Conservation (phyloP, 1,139 yeast genomes). For the Kodamaea ohmeri region DNA sequence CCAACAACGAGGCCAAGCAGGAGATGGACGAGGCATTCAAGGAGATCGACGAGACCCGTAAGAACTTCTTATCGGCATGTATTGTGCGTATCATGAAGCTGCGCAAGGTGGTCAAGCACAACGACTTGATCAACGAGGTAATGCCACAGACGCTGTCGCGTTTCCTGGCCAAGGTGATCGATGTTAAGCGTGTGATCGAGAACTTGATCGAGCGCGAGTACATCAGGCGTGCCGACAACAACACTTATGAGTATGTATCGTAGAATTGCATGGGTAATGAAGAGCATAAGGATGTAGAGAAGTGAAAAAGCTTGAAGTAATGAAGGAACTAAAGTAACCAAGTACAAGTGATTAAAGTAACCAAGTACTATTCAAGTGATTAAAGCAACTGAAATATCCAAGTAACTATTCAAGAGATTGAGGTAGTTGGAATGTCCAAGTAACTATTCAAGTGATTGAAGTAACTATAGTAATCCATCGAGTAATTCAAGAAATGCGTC, state of each 20-base stretch:
- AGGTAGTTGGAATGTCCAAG: no score
- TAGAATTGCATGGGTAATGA: constrained; percentile 19
- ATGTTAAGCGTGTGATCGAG: constrained; percentile 85
- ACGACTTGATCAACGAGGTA: constrained; percentile 81
- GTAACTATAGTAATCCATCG: no score
- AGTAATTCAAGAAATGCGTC: no score
- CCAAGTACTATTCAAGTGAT: no score
- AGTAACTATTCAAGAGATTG: no score
- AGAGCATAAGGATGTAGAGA: no score
- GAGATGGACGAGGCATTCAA: constrained; percentile 82
- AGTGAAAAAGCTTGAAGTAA: no score
- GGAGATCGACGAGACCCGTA: constrained; percentile 85
- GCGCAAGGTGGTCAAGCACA: constrained; percentile 74
- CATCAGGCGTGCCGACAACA: constrained; percentile 71
- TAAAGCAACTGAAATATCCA: no score
- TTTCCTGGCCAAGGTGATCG: constrained; percentile 81
- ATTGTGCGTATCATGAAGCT: constrained; percentile 97
- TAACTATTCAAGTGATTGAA: no score
- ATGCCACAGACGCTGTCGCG: constrained; percentile 82
- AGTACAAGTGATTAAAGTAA: no score
- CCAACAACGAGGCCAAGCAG: constrained; percentile 59
- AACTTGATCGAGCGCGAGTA: constrained; percentile 84
- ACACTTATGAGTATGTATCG: constrained; percentile 78
- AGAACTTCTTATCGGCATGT: constrained; percentile 83
- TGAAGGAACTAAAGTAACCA: no score